Evolutionary conservation across 139 green algal genomes (phyloP), one percentile per base, ranked within the genome.

Genomic region (Tetraselmis striata): DNA sequence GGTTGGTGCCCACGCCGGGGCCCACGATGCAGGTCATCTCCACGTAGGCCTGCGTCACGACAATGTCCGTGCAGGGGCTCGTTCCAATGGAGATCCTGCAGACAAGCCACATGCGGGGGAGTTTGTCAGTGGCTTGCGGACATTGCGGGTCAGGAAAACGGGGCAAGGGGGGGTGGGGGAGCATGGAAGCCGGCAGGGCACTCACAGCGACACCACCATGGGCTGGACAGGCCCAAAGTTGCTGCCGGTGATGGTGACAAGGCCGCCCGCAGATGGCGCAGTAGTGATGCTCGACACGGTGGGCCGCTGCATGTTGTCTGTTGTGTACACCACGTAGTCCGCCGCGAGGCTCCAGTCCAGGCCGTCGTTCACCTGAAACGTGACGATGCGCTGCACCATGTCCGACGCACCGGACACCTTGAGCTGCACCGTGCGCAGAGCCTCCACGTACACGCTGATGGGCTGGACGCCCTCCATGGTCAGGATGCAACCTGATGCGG

Each of bases 171-270:
- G n/a, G n/a, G n/a, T n/a, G n/a, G n/a, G n/a, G n/a, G n/a, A n/a
- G n/a, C n/a, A n/a, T n/a, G n/a, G n/a, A n/a, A n/a, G n/a, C n/a
- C n/a, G n/a, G n/a, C n/a, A n/a, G n/a, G n/a, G 45, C 45, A 67
- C 45, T 5, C 18, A 67, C 45, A 67, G 45, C 11, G 45, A 67
- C 45, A 67, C 45, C 45, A 67, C 45, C 45, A 67, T 67, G 18
- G 45, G 45, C 45, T 5, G 18, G 23, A 28, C 23, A 59, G 82
- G 82, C n/a, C 83, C 83, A 80, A 86, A 86, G 77, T 86, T 86
- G 30, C 11, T 59, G 27, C 83, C 83, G 22, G 79, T 83, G 59
- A 86, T 86, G 79, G 83, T 86, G 23, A 83, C 79, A 1, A 58
- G 30, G 24, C 83, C 83, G 5, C 83, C 83, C 22, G 59, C 27